These are phyloP conservation scores for Scedosporium dehoogii DNA, from an alignment of 2,329 filamentous ascomycete genomes.

Conservation along the genomic window DNA sequence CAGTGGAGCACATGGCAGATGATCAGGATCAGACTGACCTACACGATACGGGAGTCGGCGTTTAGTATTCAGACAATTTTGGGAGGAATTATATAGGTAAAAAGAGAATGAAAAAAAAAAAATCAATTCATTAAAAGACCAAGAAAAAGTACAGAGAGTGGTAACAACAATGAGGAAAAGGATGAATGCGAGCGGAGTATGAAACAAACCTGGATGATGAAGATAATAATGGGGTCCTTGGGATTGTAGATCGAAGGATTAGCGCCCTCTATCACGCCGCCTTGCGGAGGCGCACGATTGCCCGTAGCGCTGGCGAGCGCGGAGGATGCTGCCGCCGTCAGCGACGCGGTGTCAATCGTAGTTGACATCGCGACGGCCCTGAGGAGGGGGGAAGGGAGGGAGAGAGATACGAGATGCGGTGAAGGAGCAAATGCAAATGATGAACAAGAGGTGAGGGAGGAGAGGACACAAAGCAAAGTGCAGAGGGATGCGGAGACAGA, in stretches of 20 bases:
- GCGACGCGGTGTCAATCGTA: not conserved
- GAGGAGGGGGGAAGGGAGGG: not conserved
- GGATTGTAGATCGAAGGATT: slow-evolving; percentile 60
- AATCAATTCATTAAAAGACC: not conserved
- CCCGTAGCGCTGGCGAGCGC: not conserved
- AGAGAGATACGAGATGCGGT: too few relatives aligned
- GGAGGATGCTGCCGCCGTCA: not conserved
- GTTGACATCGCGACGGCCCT: not conserved
- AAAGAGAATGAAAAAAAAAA: not conserved
- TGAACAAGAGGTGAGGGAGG: not conserved
- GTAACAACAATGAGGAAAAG: not conserved
- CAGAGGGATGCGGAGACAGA: not conserved
- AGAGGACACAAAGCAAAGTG: not conserved
- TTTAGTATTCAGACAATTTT: not conserved
- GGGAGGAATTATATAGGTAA: not conserved
- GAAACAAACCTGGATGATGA: slow-evolving; percentile 57
- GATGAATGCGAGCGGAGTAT: not conserved
- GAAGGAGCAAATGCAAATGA: too few relatives aligned
- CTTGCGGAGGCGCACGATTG: slow-evolving; percentile 27
- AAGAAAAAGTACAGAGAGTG: not conserved
- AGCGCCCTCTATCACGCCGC: slow-evolving; percentile 60
- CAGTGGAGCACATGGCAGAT: slow-evolving; percentile 52
- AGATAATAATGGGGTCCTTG: slow-evolving; percentile 63
- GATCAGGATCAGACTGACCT: slow-evolving; percentile 35
- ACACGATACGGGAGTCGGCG: slow-evolving; percentile 7